These are phyloP conservation scores for Epichloe hybrida DNA, from an alignment of 2,329 filamentous ascomycete genomes.

Conservation along the genomic window DNA sequence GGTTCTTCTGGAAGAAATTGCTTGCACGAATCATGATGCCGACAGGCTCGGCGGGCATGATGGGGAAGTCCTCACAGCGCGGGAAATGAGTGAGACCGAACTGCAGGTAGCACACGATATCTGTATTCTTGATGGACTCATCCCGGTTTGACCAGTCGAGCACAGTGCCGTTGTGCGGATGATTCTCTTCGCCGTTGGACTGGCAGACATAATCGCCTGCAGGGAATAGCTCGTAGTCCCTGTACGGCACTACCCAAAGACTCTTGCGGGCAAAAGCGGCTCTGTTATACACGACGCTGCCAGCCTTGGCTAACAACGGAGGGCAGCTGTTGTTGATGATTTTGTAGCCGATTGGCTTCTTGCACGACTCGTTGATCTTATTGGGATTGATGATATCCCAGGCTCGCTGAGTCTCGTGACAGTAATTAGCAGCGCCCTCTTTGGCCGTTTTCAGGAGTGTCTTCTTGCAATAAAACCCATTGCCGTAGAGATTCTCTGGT, in stretches of 20 bases:
- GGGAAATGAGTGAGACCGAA: slow-evolving; percentile 47
- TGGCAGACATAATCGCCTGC: slow-evolving; percentile 31
- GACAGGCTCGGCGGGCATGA: slow-evolving; percentile 50
- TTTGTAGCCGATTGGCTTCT: slow-evolving; percentile 32
- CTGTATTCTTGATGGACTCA: slow-evolving; percentile 35
- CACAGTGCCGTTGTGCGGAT: slow-evolving; percentile 11
- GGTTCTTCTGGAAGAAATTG: slow-evolving; percentile 39
- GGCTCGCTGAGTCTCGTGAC: slow-evolving; percentile 15
- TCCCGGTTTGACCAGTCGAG: slow-evolving; percentile 35
- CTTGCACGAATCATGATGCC: slow-evolving; percentile 34
- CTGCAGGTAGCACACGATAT: slow-evolving; percentile 38
- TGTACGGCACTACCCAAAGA: slow-evolving; percentile 30
- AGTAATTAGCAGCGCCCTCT: slow-evolving; percentile 13
- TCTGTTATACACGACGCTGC: slow-evolving; percentile 24
- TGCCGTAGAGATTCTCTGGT: slow-evolving; percentile 58
- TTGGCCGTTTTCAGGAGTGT: slow-evolving; percentile 13
- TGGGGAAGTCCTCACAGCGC: slow-evolving; percentile 51
- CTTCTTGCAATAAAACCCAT: slow-evolving; percentile 45
- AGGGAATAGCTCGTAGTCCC: slow-evolving; percentile 28
- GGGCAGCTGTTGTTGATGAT: slow-evolving; percentile 33
- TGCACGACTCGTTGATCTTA: slow-evolving; percentile 25
- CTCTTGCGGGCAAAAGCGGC: slow-evolving; percentile 28
- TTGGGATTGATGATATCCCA: slow-evolving; percentile 29
- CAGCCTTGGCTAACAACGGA: slow-evolving; percentile 27
- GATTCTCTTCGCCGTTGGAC: slow-evolving; percentile 25